Evolutionary conservation across 495 filamentous ascomycete genomes (phyloP).

Genomic region (Lasiosphaeris hirsuta): DNA sequence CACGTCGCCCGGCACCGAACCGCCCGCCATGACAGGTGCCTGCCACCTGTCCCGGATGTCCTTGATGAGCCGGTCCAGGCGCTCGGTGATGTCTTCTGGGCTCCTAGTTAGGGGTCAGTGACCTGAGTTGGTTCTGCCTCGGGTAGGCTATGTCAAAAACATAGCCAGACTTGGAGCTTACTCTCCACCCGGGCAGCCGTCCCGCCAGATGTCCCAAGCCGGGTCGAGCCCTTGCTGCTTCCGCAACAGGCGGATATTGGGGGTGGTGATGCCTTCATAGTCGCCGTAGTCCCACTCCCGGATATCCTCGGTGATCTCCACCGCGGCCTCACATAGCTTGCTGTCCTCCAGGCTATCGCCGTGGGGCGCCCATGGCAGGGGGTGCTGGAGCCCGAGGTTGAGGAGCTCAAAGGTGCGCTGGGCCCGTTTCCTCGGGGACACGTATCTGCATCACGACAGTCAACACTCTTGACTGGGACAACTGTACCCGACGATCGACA

Average conservation of each 20-base stretch:
- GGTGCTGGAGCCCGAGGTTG: conserved; percentile 47
- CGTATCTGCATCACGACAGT: conserved; percentile 50
- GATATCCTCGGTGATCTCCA: conserved; percentile 72
- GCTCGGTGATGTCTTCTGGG: conserved; percentile 61
- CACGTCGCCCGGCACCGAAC: conserved; percentile 45
- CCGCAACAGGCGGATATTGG: conserved; percentile 62
- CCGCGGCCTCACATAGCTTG: conserved; percentile 42
- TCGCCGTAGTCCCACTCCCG: conserved; percentile 95
- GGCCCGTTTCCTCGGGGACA: conserved; percentile 83
- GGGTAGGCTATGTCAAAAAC: no score
- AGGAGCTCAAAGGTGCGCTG: conserved; percentile 86
- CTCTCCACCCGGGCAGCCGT: conserved; percentile 72
- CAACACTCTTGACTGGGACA: not conserved
- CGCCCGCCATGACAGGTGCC: conserved; percentile 46
- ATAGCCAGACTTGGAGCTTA: conserved; percentile 31
- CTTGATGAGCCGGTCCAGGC: conserved; percentile 71
- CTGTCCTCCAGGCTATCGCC: conserved; percentile 28
- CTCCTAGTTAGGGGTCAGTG: conserved; percentile 26
- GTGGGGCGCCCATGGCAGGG: conserved; percentile 45
- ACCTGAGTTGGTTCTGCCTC: not conserved
- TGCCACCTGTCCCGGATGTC: conserved; percentile 66
- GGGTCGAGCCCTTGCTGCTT: conserved; percentile 55
- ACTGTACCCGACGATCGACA: conserved; percentile 2
- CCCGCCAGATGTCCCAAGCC: conserved; percentile 79
- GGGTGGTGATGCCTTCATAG: conserved; percentile 85